phyloP scores from a whole-genome alignment of 768 basidiomycete species.

The Coprinellus micaceus region DNA sequence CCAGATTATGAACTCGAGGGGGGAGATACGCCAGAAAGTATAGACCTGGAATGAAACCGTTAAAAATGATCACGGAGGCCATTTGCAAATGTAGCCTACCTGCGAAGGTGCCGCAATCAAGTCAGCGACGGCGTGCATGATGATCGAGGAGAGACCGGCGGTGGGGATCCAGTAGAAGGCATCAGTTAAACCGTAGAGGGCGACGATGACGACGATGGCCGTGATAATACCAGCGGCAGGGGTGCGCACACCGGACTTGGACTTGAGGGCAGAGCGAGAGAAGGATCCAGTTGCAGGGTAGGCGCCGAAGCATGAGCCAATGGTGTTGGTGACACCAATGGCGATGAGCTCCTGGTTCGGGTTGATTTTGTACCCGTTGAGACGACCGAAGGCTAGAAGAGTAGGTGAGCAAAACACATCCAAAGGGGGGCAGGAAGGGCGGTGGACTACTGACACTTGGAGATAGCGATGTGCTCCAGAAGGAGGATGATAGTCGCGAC shows the following conservation, averaged over 20 bases:
- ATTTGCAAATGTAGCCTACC: too few relatives aligned
- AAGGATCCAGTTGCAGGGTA: conserved; percentile 98
- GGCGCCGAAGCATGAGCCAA: conserved; percentile 86
- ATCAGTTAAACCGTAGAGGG: conserved; percentile 89
- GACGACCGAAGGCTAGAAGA: conserved; percentile 76
- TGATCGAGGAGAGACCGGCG: conserved; percentile 84
- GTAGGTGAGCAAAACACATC: conserved; percentile 1
- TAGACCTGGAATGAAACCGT: conserved; percentile 56
- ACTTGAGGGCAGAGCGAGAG: conserved; percentile 94
- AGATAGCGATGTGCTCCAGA: conserved; percentile 94
- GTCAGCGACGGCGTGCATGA: conserved; percentile 89
- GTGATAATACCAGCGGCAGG: conserved; percentile 86
- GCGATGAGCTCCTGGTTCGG: conserved; percentile 95
- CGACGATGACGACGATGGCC: conserved; percentile 85
- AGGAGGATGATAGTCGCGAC: conserved; percentile 86
- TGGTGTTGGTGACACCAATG: conserved; percentile 93
- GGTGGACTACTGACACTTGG: conserved; percentile 65
- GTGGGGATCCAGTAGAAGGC: conserved; percentile 90
- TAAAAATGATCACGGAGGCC: too few relatives aligned
- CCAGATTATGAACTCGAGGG: conserved; percentile 90
- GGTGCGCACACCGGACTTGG: conserved; percentile 96
- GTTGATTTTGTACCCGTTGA: conserved; percentile 92
- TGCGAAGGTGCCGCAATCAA: conserved; percentile 81
- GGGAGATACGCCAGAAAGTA: conserved; percentile 90
- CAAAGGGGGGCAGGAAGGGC: not conserved